Base-by-base conservation (phyloP, 805 yeast species). In the Saccharomycopsis synnaedendra region DNA sequence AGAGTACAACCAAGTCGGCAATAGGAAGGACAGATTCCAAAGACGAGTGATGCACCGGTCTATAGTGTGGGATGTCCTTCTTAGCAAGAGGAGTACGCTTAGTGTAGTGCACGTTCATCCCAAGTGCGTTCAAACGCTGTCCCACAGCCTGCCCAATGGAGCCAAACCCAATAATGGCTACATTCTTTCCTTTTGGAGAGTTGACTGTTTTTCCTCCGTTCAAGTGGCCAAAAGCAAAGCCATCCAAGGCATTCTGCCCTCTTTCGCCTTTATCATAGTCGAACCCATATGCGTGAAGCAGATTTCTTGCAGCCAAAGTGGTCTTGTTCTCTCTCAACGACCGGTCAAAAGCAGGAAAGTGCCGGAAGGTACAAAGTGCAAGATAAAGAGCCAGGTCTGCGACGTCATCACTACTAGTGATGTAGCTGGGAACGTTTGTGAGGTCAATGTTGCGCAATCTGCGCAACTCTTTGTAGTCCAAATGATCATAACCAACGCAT, bases 381-480 rank as follows among this genome's bases (percentile, higher is more conserved):
- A 74, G 74, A 70, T 72, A 78, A 54, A 80, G 59, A 1, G 73
- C 83, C 52, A 77, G 67, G 54, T 80, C 85, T 3, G 83, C 84
- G 10, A 80, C 85, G 27, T 81, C 80, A 41, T 72, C 76, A 37
- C 38, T 41, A 27, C 47, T 34, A 29, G 37, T 34, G 3, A 81
- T 75, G 10, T 59, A 45, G 3, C 63, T 50, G 59, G 76, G 64
- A 43, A 67, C 60, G 32, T 52, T 49, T 54, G 74, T 74, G 51
- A 80, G 59, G 35, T 60, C 55, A 29, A 78, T 70, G 1, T 65
- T 67, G 40, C 62, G 60, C 10, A 34, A n/a, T 7, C 60, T 55
- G 5, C 61, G 57, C 63, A 80, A 60, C 1, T 61, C 63, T 0
- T 56, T 62, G 0, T 69, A 62, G 56, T 78, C 78, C 49, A 71